These are phyloP conservation scores for Penicillium roqueforti DNA, from an alignment of 495 filamentous ascomycete species.

Conservation along the genomic window DNA sequence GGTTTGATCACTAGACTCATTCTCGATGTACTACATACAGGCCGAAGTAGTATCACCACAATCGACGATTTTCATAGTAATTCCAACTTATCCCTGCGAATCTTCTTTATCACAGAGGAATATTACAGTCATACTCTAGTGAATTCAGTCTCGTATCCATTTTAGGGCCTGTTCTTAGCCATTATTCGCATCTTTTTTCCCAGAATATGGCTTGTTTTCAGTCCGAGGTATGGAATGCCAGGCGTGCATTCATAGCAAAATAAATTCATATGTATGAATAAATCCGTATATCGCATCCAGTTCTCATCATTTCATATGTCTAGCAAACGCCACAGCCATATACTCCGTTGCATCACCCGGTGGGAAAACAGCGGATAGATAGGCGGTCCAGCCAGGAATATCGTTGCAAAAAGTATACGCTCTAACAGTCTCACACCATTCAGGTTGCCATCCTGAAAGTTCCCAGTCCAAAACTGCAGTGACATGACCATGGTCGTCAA, in stretches of 20 bases:
- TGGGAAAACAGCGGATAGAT: slow-evolving; percentile 1
- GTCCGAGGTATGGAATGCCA: neutral
- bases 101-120: neutral
- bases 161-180: neutral
- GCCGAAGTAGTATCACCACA: neutral
- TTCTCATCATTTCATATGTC: neutral
- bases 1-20: neutral
- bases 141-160: neutral
- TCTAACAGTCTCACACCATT: slow-evolving; percentile 1
- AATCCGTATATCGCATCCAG: neutral
- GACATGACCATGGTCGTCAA: neutral
- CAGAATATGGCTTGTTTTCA: neutral
- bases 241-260: neutral
- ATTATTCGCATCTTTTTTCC: neutral
- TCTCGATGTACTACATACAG: neutral
- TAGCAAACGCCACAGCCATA: neutral
- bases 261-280: no score
- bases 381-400: slow-evolving; percentile 1
- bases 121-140: neutral
- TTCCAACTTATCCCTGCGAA: neutral
- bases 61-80: neutral
- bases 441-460: neutral
- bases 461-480: slow-evolving; percentile 6
- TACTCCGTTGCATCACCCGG: slow-evolving; percentile 2
- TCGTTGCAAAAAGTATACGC: neutral